Evolutionary conservation across 805 yeast species (phyloP).

Genomic region (Sugiyamaella chiloensis): DNA sequence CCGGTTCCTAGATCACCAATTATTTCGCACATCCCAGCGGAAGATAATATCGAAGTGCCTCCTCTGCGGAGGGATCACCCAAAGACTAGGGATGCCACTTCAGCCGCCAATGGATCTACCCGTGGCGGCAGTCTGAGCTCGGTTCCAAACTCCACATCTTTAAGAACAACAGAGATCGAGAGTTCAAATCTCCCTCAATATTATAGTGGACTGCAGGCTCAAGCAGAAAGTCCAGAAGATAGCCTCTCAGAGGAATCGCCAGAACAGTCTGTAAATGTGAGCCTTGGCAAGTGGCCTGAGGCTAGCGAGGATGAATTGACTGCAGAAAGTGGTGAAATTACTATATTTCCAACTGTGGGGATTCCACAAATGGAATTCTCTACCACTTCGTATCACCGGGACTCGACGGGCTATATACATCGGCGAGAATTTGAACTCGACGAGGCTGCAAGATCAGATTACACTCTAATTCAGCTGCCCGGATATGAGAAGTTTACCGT

Average conservation of each 20-base stretch:
- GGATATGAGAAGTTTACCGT: constrained; percentile 10
- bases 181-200: neutral
- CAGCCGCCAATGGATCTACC: neutral
- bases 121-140: neutral
- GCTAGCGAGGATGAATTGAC: neutral
- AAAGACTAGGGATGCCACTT: neutral
- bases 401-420: constrained; percentile 16
- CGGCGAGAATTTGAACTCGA: constrained; percentile 19
- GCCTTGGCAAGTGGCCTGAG: neutral
- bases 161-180: neutral
- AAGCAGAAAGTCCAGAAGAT: neutral
- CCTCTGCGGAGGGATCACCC: constrained; percentile 8
- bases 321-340: neutral
- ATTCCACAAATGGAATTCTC: constrained; percentile 12
- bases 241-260: neutral
- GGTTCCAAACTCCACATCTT: neutral
- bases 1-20: constrained; percentile 19
- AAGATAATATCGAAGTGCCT: constrained; percentile 9
- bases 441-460: constrained; percentile 3
- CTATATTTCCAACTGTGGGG: neutral
- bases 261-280: neutral
- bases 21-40: constrained; percentile 16
- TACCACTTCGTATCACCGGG: constrained; percentile 14
- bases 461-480: constrained; percentile 9
- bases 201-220: neutral